Conservation (phyloP, 768 basidiomycete species). For the Dacryopinax spathularia region DNA sequence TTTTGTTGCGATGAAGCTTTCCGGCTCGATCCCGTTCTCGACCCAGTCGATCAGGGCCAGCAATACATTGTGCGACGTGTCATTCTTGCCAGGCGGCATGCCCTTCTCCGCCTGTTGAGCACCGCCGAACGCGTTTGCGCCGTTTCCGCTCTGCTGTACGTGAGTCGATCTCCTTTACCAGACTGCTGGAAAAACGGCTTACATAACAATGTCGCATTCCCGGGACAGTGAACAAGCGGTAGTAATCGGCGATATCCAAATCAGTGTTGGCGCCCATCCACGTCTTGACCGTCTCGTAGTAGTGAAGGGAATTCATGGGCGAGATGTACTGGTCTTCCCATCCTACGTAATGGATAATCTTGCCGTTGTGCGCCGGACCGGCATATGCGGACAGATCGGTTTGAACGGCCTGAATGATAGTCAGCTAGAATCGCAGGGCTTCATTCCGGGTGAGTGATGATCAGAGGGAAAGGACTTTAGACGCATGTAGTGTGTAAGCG, state of each 20-base stretch:
- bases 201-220: conserved; percentile 23
- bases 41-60: conserved; percentile 25
- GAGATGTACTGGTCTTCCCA: conserved; percentile 19
- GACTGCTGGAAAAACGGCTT: not conserved
- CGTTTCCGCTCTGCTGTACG: not conserved
- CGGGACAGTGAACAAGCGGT: conserved; percentile 24
- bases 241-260: conserved; percentile 18
- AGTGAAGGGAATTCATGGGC: conserved; percentile 18
- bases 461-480: too few species aligned
- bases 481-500: conserved; percentile 18
- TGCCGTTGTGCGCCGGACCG: conserved; percentile 8
- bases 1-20: conserved; percentile 24
- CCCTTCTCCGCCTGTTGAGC: not conserved
- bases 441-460: too few species aligned
- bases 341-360: conserved; percentile 20
- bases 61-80: conserved; percentile 19
- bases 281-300: conserved; percentile 15
- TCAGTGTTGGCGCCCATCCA: conserved; percentile 13
- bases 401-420: conserved; percentile 12
- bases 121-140: not conserved
- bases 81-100: conserved; percentile 9
- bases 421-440: conserved; percentile 21
- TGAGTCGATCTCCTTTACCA: too few species aligned
- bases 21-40: conserved; percentile 21
- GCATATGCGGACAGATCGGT: not conserved